Percentiles rank a stretch among this genome's conserved stretches.
Conservation (phyloP, 2,329 filamentous ascomycete genomes). For the Fusarium marasasianum region DNA sequence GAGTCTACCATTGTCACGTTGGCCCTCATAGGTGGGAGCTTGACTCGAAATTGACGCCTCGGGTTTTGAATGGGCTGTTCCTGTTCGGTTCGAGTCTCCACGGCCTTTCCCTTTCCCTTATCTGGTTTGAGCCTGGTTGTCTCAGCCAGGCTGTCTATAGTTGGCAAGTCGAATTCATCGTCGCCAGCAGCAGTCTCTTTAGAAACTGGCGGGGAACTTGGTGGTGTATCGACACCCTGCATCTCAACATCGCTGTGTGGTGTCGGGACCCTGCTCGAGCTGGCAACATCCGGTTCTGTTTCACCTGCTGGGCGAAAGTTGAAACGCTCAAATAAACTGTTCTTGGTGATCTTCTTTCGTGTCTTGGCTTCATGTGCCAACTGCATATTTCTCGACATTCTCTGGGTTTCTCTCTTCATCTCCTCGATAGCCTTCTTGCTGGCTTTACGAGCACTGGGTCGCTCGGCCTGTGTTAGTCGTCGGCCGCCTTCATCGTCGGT, state of each 20-base stretch:
- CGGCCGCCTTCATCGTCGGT: conserved; percentile 71
- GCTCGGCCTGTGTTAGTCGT: conserved; percentile 73
- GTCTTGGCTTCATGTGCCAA: conserved; percentile 89
- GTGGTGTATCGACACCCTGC: conserved; percentile 69
- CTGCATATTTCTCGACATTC: conserved; percentile 89
- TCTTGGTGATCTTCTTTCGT: conserved; percentile 88
- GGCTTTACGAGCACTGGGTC: conserved; percentile 78
- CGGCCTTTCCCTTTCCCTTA: conserved; percentile 70
- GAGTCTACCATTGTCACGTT: conserved; percentile 56
- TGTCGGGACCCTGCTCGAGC: conserved; percentile 65
- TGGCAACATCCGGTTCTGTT: conserved; percentile 52
- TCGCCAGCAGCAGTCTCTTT: conserved; percentile 44
- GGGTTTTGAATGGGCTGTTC: conserved; percentile 42
- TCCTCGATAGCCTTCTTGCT: conserved; percentile 96
- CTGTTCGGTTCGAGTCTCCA: conserved; percentile 24
- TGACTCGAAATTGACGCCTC: conserved; percentile 62
- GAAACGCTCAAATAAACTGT: conserved; percentile 84
- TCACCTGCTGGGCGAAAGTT: conserved; percentile 68
- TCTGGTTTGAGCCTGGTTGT: conserved; percentile 51
- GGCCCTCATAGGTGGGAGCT: conserved; percentile 53
- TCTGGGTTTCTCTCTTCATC: conserved; percentile 94
- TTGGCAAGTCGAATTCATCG: conserved; percentile 39
- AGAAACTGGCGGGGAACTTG: conserved; percentile 70
- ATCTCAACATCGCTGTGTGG: conserved; percentile 64
- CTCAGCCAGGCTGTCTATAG: conserved; percentile 49